Evolutionary conservation across 129 eudicot species (phyloP), one percentile per base, ranked within the genome.

Genomic region (Flaveria linearis): DNA sequence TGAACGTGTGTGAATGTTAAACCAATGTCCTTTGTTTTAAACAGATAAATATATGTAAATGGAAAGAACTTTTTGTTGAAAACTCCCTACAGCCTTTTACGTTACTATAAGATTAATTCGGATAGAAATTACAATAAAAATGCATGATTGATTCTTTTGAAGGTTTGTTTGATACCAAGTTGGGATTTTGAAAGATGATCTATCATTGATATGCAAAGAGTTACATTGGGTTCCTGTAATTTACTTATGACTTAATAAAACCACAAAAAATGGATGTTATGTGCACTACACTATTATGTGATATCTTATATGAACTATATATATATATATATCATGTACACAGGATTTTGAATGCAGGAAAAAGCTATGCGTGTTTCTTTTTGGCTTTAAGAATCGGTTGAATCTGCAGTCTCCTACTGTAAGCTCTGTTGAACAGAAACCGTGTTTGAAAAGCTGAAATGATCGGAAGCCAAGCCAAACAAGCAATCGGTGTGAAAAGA

Each of bases 381-480:
- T 93, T 93, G 0, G 93, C 91, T 72, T 87, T 86, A 73, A 93
- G 98, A 87, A 93, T 88, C 0, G 91, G 96, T 55, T 87, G 91
- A 79, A 93, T 91, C 74, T 93, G 96, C 68, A 93, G 51, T 68
- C 87, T 88, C 83, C 98, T 85, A 74, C 90, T 93, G 84, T 84
- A 93, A 61, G 98, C 98, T 75, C 87, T 87, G 68, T 93, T 93
- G 90, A 93, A 93, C 25, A 93, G 96, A 68, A 93, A 87, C 8
- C 91, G 91, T 0, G 97, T 87, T 74, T 93, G 98, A 74, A 93
- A 93, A 66, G 93, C 87, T 61, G 96, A 88, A 76, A 90, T 91
- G 71, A 84, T 83, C 0, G 97, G 98, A 33, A 93, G 97, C 98
- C 98, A 93, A n/a, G 98, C 97, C 74, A 93, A 72, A 52, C 80